Evolutionary conservation across 2,329 filamentous ascomycete genomes (phyloP).

Genomic region (Colletotrichum cuscutae): DNA sequence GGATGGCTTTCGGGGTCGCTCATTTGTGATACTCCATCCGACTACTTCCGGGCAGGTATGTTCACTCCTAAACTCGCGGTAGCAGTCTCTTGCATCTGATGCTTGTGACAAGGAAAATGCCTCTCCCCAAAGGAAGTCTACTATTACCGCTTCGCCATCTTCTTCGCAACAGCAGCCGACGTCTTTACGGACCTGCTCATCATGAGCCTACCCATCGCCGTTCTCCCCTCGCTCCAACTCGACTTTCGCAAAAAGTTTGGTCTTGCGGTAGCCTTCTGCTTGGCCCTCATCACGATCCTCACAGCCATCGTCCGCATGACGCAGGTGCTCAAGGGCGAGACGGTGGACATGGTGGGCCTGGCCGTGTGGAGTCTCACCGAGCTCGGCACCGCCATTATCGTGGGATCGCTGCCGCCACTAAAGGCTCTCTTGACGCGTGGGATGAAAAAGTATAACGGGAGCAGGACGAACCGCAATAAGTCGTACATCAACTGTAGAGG

Average conservation of each 20-base stretch:
- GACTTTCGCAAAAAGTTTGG: slow-evolving; percentile 36
- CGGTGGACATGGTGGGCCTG: slow-evolving; percentile 36
- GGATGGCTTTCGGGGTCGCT: slow-evolving; percentile 35
- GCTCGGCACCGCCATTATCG: slow-evolving; percentile 32
- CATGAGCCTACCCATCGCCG: slow-evolving; percentile 37
- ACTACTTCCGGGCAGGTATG: slow-evolving; percentile 35
- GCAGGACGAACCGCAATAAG: slow-evolving; percentile 12
- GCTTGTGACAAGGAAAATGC: slow-evolving; percentile 31
- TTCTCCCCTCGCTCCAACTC: slow-evolving; percentile 34
- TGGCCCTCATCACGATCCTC: slow-evolving; percentile 38
- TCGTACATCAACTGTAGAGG: not conserved
- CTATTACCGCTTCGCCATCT: slow-evolving; percentile 33
- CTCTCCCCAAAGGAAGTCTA: slow-evolving; percentile 23
- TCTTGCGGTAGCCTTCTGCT: slow-evolving; percentile 37
- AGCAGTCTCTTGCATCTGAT: not conserved
- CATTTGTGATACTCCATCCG: slow-evolving; percentile 29
- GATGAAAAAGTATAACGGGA: slow-evolving; percentile 23
- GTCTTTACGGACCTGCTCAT: slow-evolving; percentile 35
- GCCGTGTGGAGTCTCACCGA: slow-evolving; percentile 32
- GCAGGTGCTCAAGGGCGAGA: slow-evolving; percentile 35
- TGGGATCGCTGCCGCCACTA: slow-evolving; percentile 38
- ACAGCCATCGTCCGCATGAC: slow-evolving; percentile 38
- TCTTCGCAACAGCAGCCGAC: slow-evolving; percentile 35
- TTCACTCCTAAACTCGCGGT: no score
- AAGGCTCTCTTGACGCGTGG: slow-evolving; percentile 34